A percentile compares a stretch with the other conserved stretches of the same genome.
These are phyloP conservation scores for Mycosarcoma mackinlayi DNA, from an alignment of 1,284 basidiomycete genomes.

Conservation along the genomic window DNA sequence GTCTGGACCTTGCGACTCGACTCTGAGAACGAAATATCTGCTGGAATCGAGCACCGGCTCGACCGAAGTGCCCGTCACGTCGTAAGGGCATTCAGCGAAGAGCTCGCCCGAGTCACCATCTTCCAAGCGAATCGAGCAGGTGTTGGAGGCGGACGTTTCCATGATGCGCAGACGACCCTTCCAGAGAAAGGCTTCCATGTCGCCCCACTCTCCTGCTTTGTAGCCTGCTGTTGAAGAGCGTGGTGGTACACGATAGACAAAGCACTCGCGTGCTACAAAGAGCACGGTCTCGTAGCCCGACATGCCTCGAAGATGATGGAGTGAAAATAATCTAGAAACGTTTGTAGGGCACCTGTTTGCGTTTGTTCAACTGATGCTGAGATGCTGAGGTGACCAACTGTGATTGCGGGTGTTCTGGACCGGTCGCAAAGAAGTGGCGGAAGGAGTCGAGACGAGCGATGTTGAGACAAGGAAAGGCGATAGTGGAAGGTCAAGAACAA, in stretches of 20 bases:
- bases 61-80: constrained; percentile 80
- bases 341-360: no score
- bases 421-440: not conserved
- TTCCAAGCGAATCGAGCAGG: constrained; percentile 63
- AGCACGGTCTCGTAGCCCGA: constrained; percentile 79
- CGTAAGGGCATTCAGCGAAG: constrained; percentile 91
- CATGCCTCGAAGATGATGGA: constrained; percentile 9
- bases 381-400: not conserved
- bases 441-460: not conserved
- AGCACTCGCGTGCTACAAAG: constrained; percentile 85
- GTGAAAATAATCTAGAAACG: no score
- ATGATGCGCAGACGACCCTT: constrained; percentile 87
- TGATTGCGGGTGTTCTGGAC: no score
- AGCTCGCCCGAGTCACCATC: constrained; percentile 71
- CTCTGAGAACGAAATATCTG: constrained; percentile 91
- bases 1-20: constrained; percentile 71
- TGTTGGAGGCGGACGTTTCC: constrained; percentile 71
- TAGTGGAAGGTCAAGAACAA: constrained; percentile 3
- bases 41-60: constrained; percentile 96
- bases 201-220: constrained; percentile 73
- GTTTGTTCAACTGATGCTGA: no score
- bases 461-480: not conserved
- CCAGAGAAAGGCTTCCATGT: constrained; percentile 83
- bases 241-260: constrained; percentile 75
- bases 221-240: constrained; percentile 75